These are phyloP conservation scores for Pelargonium nanum DNA, from an alignment of 345 rosid genomes.

Conservation along the genomic window DNA sequence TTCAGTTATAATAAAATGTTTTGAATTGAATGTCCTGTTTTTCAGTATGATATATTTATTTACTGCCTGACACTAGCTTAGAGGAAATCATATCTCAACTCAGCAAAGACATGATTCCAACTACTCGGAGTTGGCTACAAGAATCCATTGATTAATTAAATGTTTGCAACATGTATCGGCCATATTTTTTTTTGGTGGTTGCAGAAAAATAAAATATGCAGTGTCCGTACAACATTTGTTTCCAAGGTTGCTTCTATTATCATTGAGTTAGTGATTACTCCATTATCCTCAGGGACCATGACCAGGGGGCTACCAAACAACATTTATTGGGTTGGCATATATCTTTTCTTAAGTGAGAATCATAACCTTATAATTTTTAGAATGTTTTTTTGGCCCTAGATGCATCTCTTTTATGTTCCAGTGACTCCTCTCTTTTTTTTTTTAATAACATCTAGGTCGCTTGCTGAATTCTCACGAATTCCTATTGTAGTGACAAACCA, in stretches of 20 bases:
- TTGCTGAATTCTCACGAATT: constrained; percentile 72
- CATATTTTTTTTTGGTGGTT: neutral
- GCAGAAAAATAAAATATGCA: too few relatives aligned
- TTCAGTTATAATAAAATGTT: neutral
- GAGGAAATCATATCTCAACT: neutral
- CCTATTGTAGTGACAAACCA: constrained; percentile 82
- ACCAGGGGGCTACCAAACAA: constrained; percentile 35
- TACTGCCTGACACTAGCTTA: neutral
- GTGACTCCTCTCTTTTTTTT: too few relatives aligned
- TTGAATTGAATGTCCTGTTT: neutral
- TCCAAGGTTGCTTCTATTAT: neutral
- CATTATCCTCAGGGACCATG: constrained; percentile 42
- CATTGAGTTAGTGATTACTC: constrained; percentile 3
- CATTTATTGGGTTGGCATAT: constrained; percentile 74
- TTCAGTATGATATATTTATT: neutral
- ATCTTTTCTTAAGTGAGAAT: constrained; percentile 63
- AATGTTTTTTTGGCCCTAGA: constrained; percentile 1
- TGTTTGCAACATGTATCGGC: too few relatives aligned
- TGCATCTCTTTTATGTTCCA: constrained; percentile 5
- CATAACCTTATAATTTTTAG: constrained; percentile 6
- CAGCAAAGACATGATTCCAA: neutral
- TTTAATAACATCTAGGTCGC: constrained; percentile 37
- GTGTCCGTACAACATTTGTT: neutral
- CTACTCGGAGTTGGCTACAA: neutral
- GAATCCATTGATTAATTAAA: too few relatives aligned